Conservation (phyloP, 495 filamentous ascomycete species). For the Annulohypoxylon stygium region DNA sequence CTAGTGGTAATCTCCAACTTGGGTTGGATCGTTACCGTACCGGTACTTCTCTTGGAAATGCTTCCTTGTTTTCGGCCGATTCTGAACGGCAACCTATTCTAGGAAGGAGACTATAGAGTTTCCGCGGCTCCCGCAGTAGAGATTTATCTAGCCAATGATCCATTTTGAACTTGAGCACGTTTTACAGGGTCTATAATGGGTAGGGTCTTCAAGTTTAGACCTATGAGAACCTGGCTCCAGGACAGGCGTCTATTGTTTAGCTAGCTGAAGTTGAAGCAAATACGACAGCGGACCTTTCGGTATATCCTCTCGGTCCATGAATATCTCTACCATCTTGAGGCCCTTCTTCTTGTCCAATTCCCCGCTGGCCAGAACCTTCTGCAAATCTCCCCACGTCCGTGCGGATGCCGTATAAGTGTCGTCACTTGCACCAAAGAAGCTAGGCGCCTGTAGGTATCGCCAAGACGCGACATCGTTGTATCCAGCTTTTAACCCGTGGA, state of each 20-base stretch:
- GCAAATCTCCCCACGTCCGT: conserved; percentile 1
- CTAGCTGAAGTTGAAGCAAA: not conserved
- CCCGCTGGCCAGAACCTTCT: not conserved
- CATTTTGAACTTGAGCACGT: conserved; percentile 1
- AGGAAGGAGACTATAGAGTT: not conserved
- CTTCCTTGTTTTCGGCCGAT: not conserved
- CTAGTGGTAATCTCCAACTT: conserved; percentile 65
- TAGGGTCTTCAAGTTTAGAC: no score
- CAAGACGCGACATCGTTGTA: conserved; percentile 5
- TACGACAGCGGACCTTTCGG: not conserved
- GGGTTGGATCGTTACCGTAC: not conserved
- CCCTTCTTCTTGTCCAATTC: not conserved
- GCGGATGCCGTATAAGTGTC: conserved; percentile 6
- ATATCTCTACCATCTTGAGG: conserved; percentile 13
- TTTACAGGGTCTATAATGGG: not conserved
- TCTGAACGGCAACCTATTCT: conserved; percentile 2
- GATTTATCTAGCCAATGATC: not conserved
- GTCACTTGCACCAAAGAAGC: conserved; percentile 9
- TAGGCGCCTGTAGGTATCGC: conserved; percentile 2
- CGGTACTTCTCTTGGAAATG: not conserved
- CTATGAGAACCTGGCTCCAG: no score
- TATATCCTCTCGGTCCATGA: not conserved
- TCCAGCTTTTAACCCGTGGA: conserved; percentile 1
- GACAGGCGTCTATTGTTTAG: not conserved
- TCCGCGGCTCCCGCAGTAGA: not conserved